Conservation (phyloP, 169 alveolate genomes). For the Eimeria maxima region DNA sequence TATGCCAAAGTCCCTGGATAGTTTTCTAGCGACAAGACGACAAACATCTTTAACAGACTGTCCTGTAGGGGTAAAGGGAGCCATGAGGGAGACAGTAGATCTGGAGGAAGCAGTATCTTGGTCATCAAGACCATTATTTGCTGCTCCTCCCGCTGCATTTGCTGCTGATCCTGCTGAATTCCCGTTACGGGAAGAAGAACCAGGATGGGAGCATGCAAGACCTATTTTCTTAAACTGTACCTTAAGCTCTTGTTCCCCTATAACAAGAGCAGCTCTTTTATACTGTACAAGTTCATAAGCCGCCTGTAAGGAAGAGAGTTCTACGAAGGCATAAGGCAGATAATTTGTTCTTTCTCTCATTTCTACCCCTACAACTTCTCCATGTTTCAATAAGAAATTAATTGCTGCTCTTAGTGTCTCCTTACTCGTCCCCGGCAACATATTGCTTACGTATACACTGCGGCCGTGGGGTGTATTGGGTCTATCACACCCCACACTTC, state of each 20-base stretch:
- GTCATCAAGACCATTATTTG: background rate
- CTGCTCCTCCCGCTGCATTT: background rate
- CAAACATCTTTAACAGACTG: conserved; percentile 75
- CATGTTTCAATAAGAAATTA: conserved; percentile 75
- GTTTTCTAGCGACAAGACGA: conserved; percentile 68
- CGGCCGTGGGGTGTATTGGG: conserved; percentile 81
- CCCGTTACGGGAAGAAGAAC: background rate
- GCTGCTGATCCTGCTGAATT: background rate
- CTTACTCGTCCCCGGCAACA: conserved; percentile 80
- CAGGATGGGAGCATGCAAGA: conserved; percentile 49
- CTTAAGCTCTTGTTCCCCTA: conserved; percentile 79
- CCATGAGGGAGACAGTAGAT: conserved; percentile 59
- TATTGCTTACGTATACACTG: conserved; percentile 78
- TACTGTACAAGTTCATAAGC: conserved; percentile 81
- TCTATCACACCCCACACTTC: conserved; percentile 17
- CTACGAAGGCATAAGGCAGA: conserved; percentile 80
- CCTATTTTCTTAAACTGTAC: conserved; percentile 81
- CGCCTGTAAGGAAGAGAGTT: conserved; percentile 79
- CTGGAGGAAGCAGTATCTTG: background rate
- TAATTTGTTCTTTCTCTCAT: conserved; percentile 78
- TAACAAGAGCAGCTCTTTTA: conserved; percentile 76
- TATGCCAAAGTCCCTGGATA: conserved; percentile 65
- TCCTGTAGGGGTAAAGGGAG: conserved; percentile 72
- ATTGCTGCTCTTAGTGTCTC: conserved; percentile 75
- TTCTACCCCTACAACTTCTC: conserved; percentile 73